These are phyloP conservation scores for Eucalyptus fibrosa DNA, from an alignment of 345 rosid species.

Conservation along the genomic window DNA sequence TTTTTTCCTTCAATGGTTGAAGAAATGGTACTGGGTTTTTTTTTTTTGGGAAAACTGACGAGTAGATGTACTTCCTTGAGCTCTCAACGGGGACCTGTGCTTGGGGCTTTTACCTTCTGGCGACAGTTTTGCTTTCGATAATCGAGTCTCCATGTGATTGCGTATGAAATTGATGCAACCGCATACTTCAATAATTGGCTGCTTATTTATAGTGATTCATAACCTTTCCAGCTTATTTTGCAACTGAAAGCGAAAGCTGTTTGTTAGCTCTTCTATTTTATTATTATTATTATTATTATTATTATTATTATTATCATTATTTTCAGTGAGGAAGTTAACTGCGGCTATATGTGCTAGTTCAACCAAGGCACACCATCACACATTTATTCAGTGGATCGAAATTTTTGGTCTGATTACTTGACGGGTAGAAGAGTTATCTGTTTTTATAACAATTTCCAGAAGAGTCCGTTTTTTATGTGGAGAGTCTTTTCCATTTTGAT, in stretches of 20 bases:
- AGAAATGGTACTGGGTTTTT: neutral
- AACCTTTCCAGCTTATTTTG: neutral
- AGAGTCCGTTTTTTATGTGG: neutral
- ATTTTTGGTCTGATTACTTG: neutral
- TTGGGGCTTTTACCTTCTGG: neutral
- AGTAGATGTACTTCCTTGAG: neutral
- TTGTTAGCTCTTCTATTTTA: neutral
- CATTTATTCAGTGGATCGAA: neutral
- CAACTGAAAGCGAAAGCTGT: neutral
- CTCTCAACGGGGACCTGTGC: neutral
- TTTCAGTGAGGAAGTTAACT: neutral
- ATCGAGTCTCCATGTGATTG: neutral
- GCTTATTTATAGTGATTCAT: neutral
- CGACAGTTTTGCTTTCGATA: neutral
- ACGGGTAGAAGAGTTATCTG: neutral
- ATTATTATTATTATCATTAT: accelerated
- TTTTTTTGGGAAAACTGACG: neutral
- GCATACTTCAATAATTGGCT: neutral
- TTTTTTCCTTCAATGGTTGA: neutral
- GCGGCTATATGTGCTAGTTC: neutral
- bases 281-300: too few relatives aligned
- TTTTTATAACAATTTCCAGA: too few relatives aligned
- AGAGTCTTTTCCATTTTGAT: neutral
- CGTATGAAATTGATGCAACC: neutral
- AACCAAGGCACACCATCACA: neutral